A percentile compares a stretch with the other conserved stretches of the same genome.
Conservation (phyloP, 805 yeast genomes). For the Blastobotrys parvus region DNA sequence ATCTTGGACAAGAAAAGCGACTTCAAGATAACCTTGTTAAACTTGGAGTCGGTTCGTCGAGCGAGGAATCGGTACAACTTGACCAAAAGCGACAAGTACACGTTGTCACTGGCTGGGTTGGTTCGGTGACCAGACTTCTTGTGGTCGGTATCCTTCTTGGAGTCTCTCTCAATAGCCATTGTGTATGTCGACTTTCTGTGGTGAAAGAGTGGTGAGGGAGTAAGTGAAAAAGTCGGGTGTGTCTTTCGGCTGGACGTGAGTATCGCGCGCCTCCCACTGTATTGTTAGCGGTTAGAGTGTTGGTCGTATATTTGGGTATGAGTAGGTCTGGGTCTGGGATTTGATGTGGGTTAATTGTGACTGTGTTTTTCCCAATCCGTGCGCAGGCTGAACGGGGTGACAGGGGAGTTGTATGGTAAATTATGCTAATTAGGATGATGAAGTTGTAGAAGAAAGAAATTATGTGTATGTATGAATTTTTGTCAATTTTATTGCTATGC, state of each 20-base stretch:
- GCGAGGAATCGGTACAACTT: slow-evolving; percentile 98
- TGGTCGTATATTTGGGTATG: neutral
- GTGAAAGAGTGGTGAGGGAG: neutral
- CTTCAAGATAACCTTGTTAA: slow-evolving; percentile 95
- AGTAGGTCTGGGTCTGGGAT: neutral
- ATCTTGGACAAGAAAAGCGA: slow-evolving; percentile 94
- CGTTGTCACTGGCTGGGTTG: slow-evolving; percentile 99
- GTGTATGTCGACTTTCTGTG: neutral
- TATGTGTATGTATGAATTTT: too few species aligned
- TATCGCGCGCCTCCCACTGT: slow-evolving; percentile 5
- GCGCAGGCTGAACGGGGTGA: too few species aligned
- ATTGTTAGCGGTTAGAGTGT: slow-evolving; percentile 4
- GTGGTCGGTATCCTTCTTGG: slow-evolving; percentile 63
- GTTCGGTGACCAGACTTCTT: slow-evolving; percentile 91
- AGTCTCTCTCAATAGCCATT: neutral
- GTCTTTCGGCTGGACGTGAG: slow-evolving; percentile 79
- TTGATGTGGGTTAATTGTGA: too few species aligned
- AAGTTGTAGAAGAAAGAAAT: too few species aligned
- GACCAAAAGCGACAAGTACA: slow-evolving; percentile 95
- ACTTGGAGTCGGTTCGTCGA: slow-evolving; percentile 97
- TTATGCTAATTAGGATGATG: too few species aligned
- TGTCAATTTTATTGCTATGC: too few species aligned
- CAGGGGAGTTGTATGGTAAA: too few species aligned
- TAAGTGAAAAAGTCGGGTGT: slow-evolving; percentile 50
- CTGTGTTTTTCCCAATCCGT: neutral